phyloP scores from a whole-genome alignment of 371 early-diverging fungal species.

The Mortierella sp. region DNA sequence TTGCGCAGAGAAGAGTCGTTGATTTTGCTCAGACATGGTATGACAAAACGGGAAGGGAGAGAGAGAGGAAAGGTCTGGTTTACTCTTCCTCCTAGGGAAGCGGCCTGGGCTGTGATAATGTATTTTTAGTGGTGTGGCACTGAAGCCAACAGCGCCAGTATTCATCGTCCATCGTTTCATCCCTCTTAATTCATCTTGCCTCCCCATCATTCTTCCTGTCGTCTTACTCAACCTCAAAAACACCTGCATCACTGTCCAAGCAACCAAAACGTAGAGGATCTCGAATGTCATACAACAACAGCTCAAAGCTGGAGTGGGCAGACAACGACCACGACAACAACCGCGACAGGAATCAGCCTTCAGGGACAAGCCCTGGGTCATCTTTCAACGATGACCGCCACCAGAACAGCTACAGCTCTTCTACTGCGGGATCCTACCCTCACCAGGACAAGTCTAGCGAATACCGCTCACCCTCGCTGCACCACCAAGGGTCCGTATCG shows the following conservation, averaged over 20 bases:
- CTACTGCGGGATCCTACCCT: not conserved
- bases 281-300: conserved; percentile 27
- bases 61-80: too few relatives aligned
- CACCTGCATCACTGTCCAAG: not conserved
- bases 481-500: not conserved
- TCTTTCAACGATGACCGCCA: conserved; percentile 1
- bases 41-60: too few relatives aligned
- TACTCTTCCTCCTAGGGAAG: too few relatives aligned
- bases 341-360: not conserved
- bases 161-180: not conserved
- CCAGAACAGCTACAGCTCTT: not conserved
- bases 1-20: too few relatives aligned
- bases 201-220: not conserved
- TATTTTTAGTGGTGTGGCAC: too few relatives aligned
- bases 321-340: conserved; percentile 5
- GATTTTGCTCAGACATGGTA: too few relatives aligned
- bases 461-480: not conserved
- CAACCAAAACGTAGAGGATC: not conserved
- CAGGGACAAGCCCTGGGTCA: not conserved
- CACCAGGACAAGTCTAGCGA: not conserved
- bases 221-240: not conserved
- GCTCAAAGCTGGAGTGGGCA: conserved; percentile 23
- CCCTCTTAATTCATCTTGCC: not conserved
- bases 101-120: too few relatives aligned
- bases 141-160: too few relatives aligned